These are phyloP conservation scores for Penicillium paradoxum DNA, from an alignment of 495 filamentous ascomycete species.

Conservation along the genomic window DNA sequence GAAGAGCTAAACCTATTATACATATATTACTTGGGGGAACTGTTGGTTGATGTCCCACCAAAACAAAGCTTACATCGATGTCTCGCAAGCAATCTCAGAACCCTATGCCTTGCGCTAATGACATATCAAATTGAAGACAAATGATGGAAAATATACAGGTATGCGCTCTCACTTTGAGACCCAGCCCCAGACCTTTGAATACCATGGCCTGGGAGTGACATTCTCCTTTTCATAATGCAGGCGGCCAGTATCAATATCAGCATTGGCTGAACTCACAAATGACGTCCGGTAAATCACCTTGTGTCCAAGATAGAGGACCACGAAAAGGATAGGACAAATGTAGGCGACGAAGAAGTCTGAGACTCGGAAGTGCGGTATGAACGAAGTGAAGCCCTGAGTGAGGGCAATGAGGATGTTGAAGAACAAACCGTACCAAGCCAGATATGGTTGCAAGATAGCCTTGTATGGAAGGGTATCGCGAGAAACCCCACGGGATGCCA, in stretches of 20 bases:
- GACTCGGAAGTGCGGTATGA: slow-evolving; percentile 51
- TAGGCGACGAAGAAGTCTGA: slow-evolving; percentile 52
- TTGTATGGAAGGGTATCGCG: slow-evolving; percentile 50
- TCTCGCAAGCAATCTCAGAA: not conserved
- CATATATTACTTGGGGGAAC: not conserved
- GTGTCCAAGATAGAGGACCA: slow-evolving; percentile 46
- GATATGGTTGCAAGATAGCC: slow-evolving; percentile 49
- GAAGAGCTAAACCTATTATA: not conserved
- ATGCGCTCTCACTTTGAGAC: slow-evolving; percentile 15
- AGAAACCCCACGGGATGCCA: slow-evolving; percentile 44
- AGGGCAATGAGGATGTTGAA: slow-evolving; percentile 56
- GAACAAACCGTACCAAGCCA: slow-evolving; percentile 50
- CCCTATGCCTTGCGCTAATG: not conserved
- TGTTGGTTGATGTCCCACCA: not conserved
- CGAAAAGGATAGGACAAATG: slow-evolving; percentile 50
- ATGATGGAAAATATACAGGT: not conserved
- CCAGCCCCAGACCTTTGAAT: slow-evolving; percentile 23
- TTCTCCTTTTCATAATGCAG: slow-evolving; percentile 28
- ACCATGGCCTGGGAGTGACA: slow-evolving; percentile 25
- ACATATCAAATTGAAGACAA: not conserved
- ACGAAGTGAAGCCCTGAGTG: slow-evolving; percentile 60
- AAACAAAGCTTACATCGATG: not conserved
- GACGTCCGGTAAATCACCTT: slow-evolving; percentile 38
- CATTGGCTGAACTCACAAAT: slow-evolving; percentile 30
- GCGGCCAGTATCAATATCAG: slow-evolving; percentile 40